Evolutionary conservation across 225 moss, liverwort and hornwort species (phyloP).

Genomic region (Bryoerythrophyllum caledonicum): DNA sequence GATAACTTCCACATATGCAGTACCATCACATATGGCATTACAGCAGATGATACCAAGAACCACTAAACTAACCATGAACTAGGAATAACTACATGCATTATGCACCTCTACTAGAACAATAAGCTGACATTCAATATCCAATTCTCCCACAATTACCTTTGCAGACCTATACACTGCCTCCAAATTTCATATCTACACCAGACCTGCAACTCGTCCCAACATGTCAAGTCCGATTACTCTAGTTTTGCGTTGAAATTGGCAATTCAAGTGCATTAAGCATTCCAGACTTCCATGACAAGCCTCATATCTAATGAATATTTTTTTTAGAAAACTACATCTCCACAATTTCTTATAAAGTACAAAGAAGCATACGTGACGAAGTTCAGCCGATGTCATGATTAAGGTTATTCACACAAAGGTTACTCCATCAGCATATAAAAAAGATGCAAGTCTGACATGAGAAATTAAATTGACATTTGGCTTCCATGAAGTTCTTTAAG

Average conservation of each 20-base stretch:
- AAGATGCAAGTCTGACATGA: background rate
- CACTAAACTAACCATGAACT: conserved; percentile 9
- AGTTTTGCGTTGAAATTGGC: conserved; percentile 9
- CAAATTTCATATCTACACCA: conserved; percentile 3
- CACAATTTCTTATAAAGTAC: background rate
- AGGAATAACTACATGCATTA: background rate
- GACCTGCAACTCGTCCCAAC: conserved; percentile 22
- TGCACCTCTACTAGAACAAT: background rate
- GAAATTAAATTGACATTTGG: conserved; percentile 2
- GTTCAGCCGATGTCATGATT: background rate
- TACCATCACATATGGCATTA: conserved; percentile 13
- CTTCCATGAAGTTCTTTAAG: background rate
- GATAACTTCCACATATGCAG: conserved; percentile 7
- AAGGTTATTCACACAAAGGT: background rate
- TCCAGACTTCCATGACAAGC: conserved; percentile 9
- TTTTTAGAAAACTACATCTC: conserved; percentile 15
- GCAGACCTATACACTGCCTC: conserved; percentile 8
- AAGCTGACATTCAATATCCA: conserved; percentile 6
- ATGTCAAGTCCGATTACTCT: conserved; percentile 8
- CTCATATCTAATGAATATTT: conserved; percentile 1
- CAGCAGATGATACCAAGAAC: conserved; percentile 5
- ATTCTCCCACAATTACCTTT: conserved; percentile 14
- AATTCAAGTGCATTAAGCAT: background rate
- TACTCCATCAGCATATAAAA: background rate
- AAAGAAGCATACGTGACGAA: background rate